A percentile compares a stretch with the other conserved stretches of the same genome.
Evolutionary conservation across 2,329 filamentous ascomycete species (phyloP).

Genomic region (Esteya vermicola): DNA sequence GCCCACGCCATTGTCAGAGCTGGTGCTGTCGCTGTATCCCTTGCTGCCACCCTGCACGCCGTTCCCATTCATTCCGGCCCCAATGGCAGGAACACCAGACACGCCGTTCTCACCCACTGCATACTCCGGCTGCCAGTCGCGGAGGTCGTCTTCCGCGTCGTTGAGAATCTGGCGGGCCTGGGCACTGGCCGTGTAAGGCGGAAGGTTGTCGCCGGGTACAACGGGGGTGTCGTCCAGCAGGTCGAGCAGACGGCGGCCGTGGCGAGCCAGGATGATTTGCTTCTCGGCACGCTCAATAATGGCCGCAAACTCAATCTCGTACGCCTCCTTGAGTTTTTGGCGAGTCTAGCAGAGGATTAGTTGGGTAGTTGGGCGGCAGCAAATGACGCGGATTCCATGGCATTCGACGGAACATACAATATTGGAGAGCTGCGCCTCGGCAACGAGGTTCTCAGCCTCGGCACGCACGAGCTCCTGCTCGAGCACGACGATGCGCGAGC

Average conservation of each 20-base stretch:
- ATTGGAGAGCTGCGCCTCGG: constrained; percentile 91
- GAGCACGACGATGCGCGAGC: constrained; percentile 63
- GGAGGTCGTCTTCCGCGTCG: constrained; percentile 80
- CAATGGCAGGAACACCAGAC: too few relatives aligned
- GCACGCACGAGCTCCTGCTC: too few relatives aligned
- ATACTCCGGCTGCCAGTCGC: constrained; percentile 48
- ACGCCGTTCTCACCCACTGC: constrained; percentile 15
- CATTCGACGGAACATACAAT: constrained; percentile 59
- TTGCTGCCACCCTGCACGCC: not conserved
- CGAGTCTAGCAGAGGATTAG: constrained; percentile 51
- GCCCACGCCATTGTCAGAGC: not conserved
- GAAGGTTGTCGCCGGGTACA: constrained; percentile 66
- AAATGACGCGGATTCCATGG: not conserved
- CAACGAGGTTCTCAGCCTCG: too few relatives aligned
- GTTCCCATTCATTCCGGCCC: not conserved
- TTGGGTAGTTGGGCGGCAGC: not conserved
- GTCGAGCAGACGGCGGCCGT: constrained; percentile 71
- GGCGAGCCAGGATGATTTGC: constrained; percentile 84
- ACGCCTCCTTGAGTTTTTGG: constrained; percentile 91
- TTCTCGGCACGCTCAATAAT: constrained; percentile 95
- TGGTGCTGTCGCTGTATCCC: not conserved
- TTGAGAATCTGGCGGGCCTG: constrained; percentile 77
- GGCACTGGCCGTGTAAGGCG: constrained; percentile 49
- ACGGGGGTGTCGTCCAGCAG: constrained; percentile 83
- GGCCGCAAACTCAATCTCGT: constrained; percentile 73